Evolutionary conservation across 306 rosid genomes (phyloP).

Genomic region (Neltuma alba): DNA sequence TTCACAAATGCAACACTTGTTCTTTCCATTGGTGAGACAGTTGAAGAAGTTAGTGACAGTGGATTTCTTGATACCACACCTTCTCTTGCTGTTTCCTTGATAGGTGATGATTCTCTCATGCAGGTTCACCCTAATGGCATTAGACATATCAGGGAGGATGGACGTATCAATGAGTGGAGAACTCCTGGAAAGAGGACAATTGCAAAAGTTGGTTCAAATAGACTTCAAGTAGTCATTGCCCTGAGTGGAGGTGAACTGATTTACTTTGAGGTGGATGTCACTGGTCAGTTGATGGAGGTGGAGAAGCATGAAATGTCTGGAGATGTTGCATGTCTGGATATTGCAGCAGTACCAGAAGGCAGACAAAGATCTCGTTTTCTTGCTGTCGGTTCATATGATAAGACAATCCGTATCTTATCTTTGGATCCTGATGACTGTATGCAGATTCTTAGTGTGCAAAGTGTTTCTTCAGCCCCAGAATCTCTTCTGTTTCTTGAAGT

Average conservation of each 20-base stretch:
- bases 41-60: conserved; percentile 95
- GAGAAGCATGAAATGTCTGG: conserved; percentile 98
- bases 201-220: conserved; percentile 86
- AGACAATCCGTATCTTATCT: conserved; percentile 82
- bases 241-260: conserved; percentile 94
- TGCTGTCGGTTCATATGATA: conserved; percentile 95
- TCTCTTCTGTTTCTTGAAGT: conserved; percentile 97
- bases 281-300: conserved; percentile 94
- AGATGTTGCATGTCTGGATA: conserved; percentile 93
- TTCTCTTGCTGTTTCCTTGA: conserved; percentile 92
- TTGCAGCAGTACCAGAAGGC: conserved; percentile 97
- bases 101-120: conserved; percentile 98
- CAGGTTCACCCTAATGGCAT: conserved; percentile 99
- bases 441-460: conserved; percentile 87
- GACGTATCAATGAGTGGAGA: conserved; percentile 97
- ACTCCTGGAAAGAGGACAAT: conserved; percentile 97
- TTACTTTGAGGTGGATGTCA: conserved; percentile 93
- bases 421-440: conserved; percentile 95
- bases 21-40: conserved; percentile 98
- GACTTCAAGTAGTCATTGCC: conserved; percentile 97
- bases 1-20: conserved; percentile 93
- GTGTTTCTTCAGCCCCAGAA: conserved; percentile 93
- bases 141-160: conserved; percentile 98
- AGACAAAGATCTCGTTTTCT: conserved; percentile 92
- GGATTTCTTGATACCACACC: conserved; percentile 97